Evolutionary conservation across 768 basidiomycete species (phyloP).

Genomic region (Tricholoma hemisulphureum): DNA sequence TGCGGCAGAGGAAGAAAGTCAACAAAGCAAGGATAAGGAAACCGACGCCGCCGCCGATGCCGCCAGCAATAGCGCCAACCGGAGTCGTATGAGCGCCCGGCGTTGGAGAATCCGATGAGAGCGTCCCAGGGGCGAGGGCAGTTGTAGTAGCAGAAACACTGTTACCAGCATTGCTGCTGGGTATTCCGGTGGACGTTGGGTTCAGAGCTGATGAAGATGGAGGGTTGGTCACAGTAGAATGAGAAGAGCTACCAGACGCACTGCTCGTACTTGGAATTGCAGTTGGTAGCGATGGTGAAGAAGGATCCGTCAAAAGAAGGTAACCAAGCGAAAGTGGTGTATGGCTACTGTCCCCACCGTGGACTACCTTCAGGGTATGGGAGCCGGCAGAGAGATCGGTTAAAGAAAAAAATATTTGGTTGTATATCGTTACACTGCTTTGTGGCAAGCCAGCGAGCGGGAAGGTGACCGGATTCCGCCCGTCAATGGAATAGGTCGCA

Average conservation of each 20-base stretch:
- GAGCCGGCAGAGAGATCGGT: conserved; percentile 11
- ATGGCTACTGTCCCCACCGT: conserved; percentile 11
- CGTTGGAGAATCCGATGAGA: neutral
- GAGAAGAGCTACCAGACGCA: neutral
- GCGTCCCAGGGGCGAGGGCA: neutral
- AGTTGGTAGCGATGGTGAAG: neutral
- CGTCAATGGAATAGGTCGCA: conserved; percentile 4
- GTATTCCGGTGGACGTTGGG: neutral
- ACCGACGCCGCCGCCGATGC: conserved; percentile 6
- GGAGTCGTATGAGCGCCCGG: neutral
- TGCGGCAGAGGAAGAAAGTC: neutral
- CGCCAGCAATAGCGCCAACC: conserved; percentile 9
- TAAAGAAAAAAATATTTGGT: conserved; percentile 20
- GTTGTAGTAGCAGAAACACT: neutral
- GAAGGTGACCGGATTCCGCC: neutral
- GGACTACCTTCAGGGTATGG: conserved; percentile 21
- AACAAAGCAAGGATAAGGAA: neutral
- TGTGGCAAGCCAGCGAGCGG: neutral
- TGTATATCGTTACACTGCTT: conserved; percentile 13
- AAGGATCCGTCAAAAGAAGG: conserved; percentile 4
- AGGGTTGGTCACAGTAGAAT: neutral
- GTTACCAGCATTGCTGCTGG: neutral
- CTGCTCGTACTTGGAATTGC: neutral
- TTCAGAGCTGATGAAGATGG: neutral
- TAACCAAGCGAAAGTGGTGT: conserved; percentile 21